phyloP scores from a whole-genome alignment of 495 filamentous ascomycete species.

The Daldinia childiae region DNA sequence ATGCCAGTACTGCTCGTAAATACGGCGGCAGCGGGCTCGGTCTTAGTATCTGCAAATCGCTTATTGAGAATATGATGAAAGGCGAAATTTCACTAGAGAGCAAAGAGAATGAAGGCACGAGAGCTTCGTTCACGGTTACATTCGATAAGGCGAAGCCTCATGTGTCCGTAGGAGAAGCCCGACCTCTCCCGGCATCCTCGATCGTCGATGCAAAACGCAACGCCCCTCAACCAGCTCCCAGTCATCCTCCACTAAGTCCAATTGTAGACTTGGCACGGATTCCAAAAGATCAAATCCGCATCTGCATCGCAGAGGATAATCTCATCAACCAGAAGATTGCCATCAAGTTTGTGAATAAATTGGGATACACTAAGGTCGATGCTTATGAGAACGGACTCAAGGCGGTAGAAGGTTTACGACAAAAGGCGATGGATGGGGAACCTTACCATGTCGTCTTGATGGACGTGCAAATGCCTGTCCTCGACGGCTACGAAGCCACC shows the following conservation, averaged over 20 bases:
- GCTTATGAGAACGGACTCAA: slow-evolving; percentile 87
- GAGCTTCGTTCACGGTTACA: slow-evolving; percentile 81
- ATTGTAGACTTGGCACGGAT: slow-evolving; percentile 70
- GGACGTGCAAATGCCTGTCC: slow-evolving; percentile 95
- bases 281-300: slow-evolving; percentile 77
- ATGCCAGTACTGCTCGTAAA: slow-evolving; percentile 84
- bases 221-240: slow-evolving; percentile 42
- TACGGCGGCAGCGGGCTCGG: slow-evolving; percentile 93
- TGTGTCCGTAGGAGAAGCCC: slow-evolving; percentile 60
- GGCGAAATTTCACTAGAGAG: slow-evolving; percentile 86
- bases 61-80: slow-evolving; percentile 90
- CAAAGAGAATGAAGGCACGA: slow-evolving; percentile 77
- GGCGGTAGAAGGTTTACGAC: slow-evolving; percentile 83
- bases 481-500: slow-evolving; percentile 94
- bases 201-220: slow-evolving; percentile 48
- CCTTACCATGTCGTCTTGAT: slow-evolving; percentile 88
- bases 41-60: slow-evolving; percentile 91
- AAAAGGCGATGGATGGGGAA: slow-evolving; percentile 70
- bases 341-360: slow-evolving; percentile 83
- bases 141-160: slow-evolving; percentile 77
- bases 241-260: slow-evolving; percentile 61
- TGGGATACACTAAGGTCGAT: slow-evolving; percentile 80
- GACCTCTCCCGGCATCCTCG: slow-evolving; percentile 47
- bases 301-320: slow-evolving; percentile 94
- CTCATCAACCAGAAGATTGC: slow-evolving; percentile 92